Percentiles rank a stretch among this genome's conserved stretches.
Evolutionary conservation across 2,329 filamentous ascomycete genomes (phyloP).

Genomic region (Catunica adiposa): DNA sequence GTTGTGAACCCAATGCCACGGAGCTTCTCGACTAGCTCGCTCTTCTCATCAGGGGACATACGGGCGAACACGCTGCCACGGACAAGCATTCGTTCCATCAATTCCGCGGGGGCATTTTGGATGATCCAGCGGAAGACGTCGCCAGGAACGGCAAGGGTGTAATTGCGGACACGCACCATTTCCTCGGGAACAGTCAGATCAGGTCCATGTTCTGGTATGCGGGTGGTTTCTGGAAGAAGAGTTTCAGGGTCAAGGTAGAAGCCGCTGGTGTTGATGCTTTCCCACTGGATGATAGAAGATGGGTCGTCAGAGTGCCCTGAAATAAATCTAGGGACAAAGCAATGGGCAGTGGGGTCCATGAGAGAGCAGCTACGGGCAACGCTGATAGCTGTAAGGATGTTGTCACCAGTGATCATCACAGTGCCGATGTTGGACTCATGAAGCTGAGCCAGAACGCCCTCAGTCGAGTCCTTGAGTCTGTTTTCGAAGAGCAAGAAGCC

Average conservation of each 20-base stretch:
- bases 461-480: slow-evolving; percentile 81
- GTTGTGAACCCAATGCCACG: slow-evolving; percentile 91
- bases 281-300: slow-evolving; percentile 64
- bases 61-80: slow-evolving; percentile 86
- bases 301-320: slow-evolving; percentile 33
- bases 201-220: slow-evolving; percentile 46
- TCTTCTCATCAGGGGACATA: slow-evolving; percentile 98
- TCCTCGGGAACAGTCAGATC: slow-evolving; percentile 79
- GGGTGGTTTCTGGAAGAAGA: slow-evolving; percentile 48
- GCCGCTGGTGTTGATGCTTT: slow-evolving; percentile 71
- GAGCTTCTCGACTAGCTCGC: slow-evolving; percentile 90
- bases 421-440: slow-evolving; percentile 68
- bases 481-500: slow-evolving; percentile 99
- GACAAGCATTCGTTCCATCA: slow-evolving; percentile 76
- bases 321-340: slow-evolving; percentile 79
- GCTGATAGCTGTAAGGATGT: slow-evolving; percentile 90
- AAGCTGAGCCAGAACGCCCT: slow-evolving; percentile 66
- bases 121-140: slow-evolving; percentile 95
- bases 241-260: slow-evolving; percentile 60
- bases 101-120: slow-evolving; percentile 69
- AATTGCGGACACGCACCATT: slow-evolving; percentile 65
- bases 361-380: slow-evolving; percentile 82
- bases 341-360: slow-evolving; percentile 65
- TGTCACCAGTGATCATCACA: slow-evolving; percentile 96
- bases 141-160: slow-evolving; percentile 75